These are phyloP conservation scores for Coffea humblotiana DNA, from an alignment of 305 asterid genomes.

Conservation along the genomic window DNA sequence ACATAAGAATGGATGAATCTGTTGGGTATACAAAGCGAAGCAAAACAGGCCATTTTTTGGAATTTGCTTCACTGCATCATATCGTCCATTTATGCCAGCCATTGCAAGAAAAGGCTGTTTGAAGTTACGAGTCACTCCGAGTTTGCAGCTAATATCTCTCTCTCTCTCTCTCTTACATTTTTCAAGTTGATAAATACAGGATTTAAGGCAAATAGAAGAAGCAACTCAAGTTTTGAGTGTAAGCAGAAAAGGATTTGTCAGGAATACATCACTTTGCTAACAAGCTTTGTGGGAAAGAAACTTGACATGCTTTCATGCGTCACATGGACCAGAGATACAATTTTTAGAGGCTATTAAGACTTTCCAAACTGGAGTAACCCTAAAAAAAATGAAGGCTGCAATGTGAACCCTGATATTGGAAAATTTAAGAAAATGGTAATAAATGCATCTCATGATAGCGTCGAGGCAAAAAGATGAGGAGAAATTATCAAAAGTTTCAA, in stretches of 20 bases:
- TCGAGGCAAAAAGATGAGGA: background rate
- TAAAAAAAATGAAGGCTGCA: background rate
- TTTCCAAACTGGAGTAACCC: background rate
- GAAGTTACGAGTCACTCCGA: background rate
- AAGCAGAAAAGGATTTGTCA: background rate
- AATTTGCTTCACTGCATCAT: background rate
- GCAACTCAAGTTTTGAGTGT: background rate
- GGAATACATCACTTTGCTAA: background rate
- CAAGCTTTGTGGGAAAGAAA: background rate
- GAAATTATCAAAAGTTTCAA: background rate
- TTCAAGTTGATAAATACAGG: background rate
- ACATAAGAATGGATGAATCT: background rate
- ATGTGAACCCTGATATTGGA: background rate
- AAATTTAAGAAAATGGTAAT: background rate
- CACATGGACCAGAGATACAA: background rate
- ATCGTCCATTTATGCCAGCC: background rate
- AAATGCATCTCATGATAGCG: background rate
- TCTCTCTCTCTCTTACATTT: background rate
- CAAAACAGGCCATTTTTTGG: background rate
- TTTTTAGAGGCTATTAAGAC: background rate
- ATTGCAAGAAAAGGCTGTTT: background rate
- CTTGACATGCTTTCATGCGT: background rate
- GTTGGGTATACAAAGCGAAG: background rate
- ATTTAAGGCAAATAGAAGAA: background rate
- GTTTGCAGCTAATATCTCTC: background rate